Base-by-base conservation (phyloP, 805 yeast species). In the Candida nanaspora region DNA sequence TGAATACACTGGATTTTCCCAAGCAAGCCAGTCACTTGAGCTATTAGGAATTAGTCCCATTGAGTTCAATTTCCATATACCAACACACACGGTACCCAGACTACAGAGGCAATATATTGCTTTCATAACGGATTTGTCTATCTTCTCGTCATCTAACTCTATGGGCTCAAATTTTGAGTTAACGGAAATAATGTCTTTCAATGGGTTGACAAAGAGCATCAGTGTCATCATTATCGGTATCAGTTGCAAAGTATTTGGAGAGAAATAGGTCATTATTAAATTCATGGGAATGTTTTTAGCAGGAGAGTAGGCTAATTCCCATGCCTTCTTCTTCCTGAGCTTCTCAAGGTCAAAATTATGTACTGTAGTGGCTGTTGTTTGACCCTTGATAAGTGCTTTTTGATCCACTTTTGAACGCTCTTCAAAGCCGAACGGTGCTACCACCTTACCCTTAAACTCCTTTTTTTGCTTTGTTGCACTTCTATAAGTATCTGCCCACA, bases 1-100 rank as follows among this genome's bases (percentile, higher is more conserved):
- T 4, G 32, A 19, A 5, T 6, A 4, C 3, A 26, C 49, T 6
- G 69, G 65, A 2, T 49, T 51, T 55, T 88, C 94, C 89, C 95
- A 89, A 6, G 87, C 79, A 15, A 91, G 64, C 98, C 98, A 93
- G 57, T 91, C 98, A 48, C 95, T 82, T 35, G 72, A 72, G 29
- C 79, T 82, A 51, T 83, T 86, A 19, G 98, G 98, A 44, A 91
- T 78, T 48, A 91, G 66, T 0, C 97, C 98, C 96, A 91, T 86
- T 19, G 72, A 67, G 50, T 84, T 79, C 44, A 93, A 65, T 59
- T 93, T 93, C 78, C 86, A 88, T 15, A 88, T 53, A 2, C 97
- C 98, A 29, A 87, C 76, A 3, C 69, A 74, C 63, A 89, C 66
- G 39, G 80, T 72, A 4, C 74, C 71, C 34, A 79, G 36, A 42